Evolutionary conservation across 2,329 filamentous ascomycete species (phyloP).

Genomic region (Teratosphaeria pseudoeucalypti): DNA sequence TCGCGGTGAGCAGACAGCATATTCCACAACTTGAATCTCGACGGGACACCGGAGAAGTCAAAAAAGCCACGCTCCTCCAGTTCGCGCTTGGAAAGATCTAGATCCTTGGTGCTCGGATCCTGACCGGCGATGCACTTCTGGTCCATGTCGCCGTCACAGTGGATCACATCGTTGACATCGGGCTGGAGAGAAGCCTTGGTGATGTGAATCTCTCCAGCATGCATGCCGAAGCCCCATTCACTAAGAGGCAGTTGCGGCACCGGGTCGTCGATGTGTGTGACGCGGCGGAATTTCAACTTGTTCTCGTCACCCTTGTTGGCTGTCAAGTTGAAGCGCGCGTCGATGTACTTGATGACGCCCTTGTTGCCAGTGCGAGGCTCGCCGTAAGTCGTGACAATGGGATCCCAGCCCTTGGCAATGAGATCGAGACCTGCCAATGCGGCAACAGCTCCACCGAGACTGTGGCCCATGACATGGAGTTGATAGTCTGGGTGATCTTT

Average conservation of each 20-base stretch:
- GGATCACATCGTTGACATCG: conserved; percentile 53
- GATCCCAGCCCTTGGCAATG: conserved; percentile 61
- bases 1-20: conserved; percentile 88
- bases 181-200: conserved; percentile 61
- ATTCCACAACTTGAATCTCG: conserved; percentile 72
- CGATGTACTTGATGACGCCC: conserved; percentile 43
- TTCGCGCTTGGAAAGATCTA: conserved; percentile 11
- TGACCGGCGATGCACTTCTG: conserved; percentile 57
- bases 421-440: conserved; percentile 78
- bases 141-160: conserved; percentile 66
- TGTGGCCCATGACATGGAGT: conserved; percentile 77
- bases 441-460: conserved; percentile 83
- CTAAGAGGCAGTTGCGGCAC: conserved; percentile 75
- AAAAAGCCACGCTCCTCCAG: conserved; percentile 11
- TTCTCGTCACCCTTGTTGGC: conserved; percentile 11
- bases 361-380: conserved; percentile 60
- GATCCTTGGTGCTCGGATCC: conserved; percentile 25
- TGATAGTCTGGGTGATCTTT: conserved; percentile 58
- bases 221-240: conserved; percentile 81
- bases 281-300: conserved; percentile 51
- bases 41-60: conserved; percentile 32
- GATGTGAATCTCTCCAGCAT: conserved; percentile 83
- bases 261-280: conserved; percentile 81
- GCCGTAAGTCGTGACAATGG: conserved; percentile 81
- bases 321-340: conserved; percentile 36